phyloP scores from a whole-genome alignment of 805 yeast species.

The Spathaspora hagerdaliae region DNA sequence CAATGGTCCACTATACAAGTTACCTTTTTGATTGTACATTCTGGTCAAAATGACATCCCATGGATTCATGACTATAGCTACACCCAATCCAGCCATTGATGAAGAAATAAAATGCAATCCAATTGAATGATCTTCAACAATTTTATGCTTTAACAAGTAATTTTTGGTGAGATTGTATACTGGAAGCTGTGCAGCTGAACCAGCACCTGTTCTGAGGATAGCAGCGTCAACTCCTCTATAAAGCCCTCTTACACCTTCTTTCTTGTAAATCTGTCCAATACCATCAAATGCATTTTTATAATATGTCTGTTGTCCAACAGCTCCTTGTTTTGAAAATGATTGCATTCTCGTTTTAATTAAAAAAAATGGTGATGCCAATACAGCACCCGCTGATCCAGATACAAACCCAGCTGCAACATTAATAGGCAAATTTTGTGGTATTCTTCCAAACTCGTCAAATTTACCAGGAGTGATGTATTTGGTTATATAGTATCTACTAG shows the following conservation, averaged over 20 bases:
- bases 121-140: conserved; percentile 58
- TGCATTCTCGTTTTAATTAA: conserved; percentile 96
- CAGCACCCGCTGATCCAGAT: conserved; percentile 87
- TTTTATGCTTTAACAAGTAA: conserved; percentile 48
- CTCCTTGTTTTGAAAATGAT: conserved; percentile 62
- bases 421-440: conserved; percentile 44
- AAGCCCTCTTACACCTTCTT: conserved; percentile 75
- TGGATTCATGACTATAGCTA: conserved; percentile 94
- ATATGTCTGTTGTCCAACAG: conserved; percentile 88
- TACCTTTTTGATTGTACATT: conserved; percentile 90
- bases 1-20: conserved; percentile 77
- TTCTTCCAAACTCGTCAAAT: conserved; percentile 38
- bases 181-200: conserved; percentile 93
- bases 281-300: conserved; percentile 73
- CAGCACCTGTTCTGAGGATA: conserved; percentile 88
- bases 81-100: conserved; percentile 84
- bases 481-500: conserved; percentile 63
- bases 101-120: conserved; percentile 69
- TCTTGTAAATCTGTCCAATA: conserved; percentile 50
- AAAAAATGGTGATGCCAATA: conserved; percentile 86
- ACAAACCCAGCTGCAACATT: conserved; percentile 77
- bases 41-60: conserved; percentile 95
- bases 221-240: conserved; percentile 96
- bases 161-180: conserved; percentile 77
- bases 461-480: conserved; percentile 44